Conservation (phyloP, 306 rosid species). For the Fragaria nilgerrensis region DNA sequence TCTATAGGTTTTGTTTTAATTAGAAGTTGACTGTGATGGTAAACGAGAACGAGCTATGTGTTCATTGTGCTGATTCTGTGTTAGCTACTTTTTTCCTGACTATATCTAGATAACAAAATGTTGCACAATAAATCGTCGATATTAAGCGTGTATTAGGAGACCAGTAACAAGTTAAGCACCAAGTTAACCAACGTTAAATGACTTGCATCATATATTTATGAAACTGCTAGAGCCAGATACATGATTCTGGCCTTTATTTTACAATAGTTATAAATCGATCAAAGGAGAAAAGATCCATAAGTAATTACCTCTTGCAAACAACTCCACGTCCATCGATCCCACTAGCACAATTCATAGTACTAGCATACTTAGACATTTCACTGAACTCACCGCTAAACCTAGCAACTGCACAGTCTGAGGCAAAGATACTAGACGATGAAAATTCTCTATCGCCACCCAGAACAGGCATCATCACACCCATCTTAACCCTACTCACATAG, state of each 20-base stretch:
- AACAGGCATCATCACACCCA: constrained; percentile 45
- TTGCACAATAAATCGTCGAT: too few species aligned
- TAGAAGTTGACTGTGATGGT: too few species aligned
- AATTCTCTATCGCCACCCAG: constrained; percentile 41
- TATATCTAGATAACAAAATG: too few species aligned
- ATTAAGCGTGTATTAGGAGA: too few species aligned
- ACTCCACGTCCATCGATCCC: constrained; percentile 39
- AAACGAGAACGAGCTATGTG: too few species aligned
- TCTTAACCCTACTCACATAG: constrained; percentile 38
- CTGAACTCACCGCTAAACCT: constrained; percentile 18
- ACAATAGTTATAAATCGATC: neutral
- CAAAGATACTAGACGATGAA: constrained; percentile 30
- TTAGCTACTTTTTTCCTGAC: too few species aligned
- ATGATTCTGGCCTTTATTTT: constrained; percentile 1
- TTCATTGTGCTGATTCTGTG: too few species aligned
- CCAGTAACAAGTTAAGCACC: too few species aligned
- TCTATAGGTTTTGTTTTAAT: too few species aligned
- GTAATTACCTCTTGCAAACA: constrained; percentile 31
- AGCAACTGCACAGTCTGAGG: constrained; percentile 28
- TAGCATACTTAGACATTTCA: constrained; percentile 1
- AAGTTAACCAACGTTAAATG: too few species aligned
- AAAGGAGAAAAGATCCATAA: neutral
- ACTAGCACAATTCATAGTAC: constrained; percentile 33
- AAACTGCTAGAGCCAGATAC: neutral
- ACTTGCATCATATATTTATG: too few species aligned